phyloP scores from a whole-genome alignment of 148 eudicot species.

The Rhododendron kiyosumense region DNA sequence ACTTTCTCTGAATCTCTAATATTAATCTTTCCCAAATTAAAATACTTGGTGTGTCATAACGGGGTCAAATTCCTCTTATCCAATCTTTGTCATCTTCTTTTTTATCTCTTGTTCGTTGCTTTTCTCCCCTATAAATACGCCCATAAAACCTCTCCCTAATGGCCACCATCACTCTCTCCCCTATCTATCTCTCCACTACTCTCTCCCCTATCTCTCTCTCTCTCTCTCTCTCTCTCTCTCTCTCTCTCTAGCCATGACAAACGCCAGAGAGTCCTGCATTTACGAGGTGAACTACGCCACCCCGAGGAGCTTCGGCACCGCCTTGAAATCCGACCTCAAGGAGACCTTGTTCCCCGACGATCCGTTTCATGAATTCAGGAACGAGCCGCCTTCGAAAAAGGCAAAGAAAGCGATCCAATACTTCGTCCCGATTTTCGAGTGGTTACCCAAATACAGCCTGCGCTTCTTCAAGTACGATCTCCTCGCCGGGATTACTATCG shows the following conservation, averaged over 20 bases:
- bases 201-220: background rate
- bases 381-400: conserved; percentile 22
- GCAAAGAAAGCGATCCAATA: conserved; percentile 35
- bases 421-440: conserved; percentile 63
- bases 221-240: background rate
- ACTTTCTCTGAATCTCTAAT: background rate
- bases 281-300: conserved; percentile 38
- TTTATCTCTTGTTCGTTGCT: background rate
- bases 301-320: conserved; percentile 34
- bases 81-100: conserved; percentile 6
- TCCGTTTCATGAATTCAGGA: conserved; percentile 42
- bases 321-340: conserved; percentile 33
- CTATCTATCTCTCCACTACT: too few relatives aligned
- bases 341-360: conserved; percentile 85
- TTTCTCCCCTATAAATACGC: background rate
- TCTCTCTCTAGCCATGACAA: background rate
- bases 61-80: background rate
- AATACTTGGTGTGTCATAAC: background rate
- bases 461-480: conserved; percentile 54
- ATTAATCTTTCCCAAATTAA: too few relatives aligned
- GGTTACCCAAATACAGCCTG: conserved; percentile 59
- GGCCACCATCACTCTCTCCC: too few relatives aligned
- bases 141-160: background rate
- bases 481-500: conserved; percentile 88
- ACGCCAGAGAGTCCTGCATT: background rate